A percentile compares a stretch with the other conserved stretches of the same genome.
Conservation (phyloP, 2,329 filamentous ascomycete genomes). For the Geosmithia putterillii region DNA sequence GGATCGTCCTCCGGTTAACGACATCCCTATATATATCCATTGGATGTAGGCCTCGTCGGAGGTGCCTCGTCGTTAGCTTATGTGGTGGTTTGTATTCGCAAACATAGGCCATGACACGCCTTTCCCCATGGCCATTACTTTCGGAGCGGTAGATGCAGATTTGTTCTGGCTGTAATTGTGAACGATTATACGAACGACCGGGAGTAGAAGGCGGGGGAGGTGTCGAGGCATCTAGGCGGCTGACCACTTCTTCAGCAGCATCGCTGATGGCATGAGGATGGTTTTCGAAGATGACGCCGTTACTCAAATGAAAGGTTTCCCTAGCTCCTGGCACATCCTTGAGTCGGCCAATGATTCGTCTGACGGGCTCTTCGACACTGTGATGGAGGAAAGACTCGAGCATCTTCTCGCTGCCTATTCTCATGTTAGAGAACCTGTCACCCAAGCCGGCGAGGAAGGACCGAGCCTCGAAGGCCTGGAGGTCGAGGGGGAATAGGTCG, state of each 20-base stretch:
- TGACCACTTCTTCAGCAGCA: slow-evolving; percentile 13
- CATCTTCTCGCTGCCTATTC: slow-evolving; percentile 13
- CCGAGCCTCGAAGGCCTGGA: slow-evolving; percentile 11
- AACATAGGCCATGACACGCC: slow-evolving; percentile 15
- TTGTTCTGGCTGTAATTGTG: slow-evolving; percentile 16
- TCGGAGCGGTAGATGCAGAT: slow-evolving; percentile 14
- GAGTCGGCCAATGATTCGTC: slow-evolving; percentile 15
- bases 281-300: neutral
- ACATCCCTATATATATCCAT: slow-evolving; percentile 29
- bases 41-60: slow-evolving; percentile 25
- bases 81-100: slow-evolving; percentile 34
- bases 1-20: slow-evolving; percentile 12
- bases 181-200: slow-evolving; percentile 7
- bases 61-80: slow-evolving; percentile 27
- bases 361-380: slow-evolving; percentile 16
- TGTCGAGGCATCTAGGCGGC: slow-evolving; percentile 2
- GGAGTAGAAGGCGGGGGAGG: slow-evolving; percentile 2
- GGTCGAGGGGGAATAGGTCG: slow-evolving; percentile 7
- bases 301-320: neutral
- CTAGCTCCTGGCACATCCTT: slow-evolving; percentile 14
- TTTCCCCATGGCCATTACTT: slow-evolving; percentile 1
- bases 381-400: slow-evolving; percentile 14
- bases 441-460: slow-evolving; percentile 11
- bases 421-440: slow-evolving; percentile 6
- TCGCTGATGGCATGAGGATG: neutral